These are phyloP conservation scores for Podochytrium sp. DNA, from an alignment of 192 early-diverging fungal genomes.

Conservation along the genomic window DNA sequence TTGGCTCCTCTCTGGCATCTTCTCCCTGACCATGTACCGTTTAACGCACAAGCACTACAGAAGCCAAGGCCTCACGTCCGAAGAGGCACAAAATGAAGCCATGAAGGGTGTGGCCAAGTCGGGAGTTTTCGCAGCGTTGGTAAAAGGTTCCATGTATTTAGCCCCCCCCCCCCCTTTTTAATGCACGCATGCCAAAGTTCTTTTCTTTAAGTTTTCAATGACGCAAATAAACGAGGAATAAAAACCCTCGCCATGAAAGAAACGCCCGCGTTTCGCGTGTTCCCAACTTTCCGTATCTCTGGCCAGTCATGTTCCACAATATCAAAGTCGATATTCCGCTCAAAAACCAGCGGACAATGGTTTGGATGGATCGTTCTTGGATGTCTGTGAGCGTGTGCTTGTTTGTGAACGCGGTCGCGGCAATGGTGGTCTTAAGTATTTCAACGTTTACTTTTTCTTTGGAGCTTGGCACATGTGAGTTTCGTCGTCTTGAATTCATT, in stretches of 20 bases:
- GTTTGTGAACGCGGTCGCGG: slow-evolving; percentile 10
- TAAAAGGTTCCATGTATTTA: not conserved
- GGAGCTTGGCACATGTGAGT: slow-evolving; percentile 24
- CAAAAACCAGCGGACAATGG: not conserved
- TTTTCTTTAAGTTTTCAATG: too few species aligned
- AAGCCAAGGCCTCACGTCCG: slow-evolving; percentile 18
- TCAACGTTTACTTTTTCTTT: slow-evolving; percentile 31
- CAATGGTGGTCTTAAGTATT: slow-evolving; percentile 22
- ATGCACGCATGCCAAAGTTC: too few species aligned
- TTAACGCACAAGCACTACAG: slow-evolving; percentile 20
- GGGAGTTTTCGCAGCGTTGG: slow-evolving; percentile 11
- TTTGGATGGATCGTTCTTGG: slow-evolving; percentile 13
- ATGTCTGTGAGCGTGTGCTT: not conserved
- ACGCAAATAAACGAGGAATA: too few species aligned
- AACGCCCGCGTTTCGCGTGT: not conserved
- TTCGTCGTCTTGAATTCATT: not conserved
- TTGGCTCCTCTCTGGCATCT: slow-evolving; percentile 10
- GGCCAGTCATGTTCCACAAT: slow-evolving; percentile 39
- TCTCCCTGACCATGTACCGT: slow-evolving; percentile 8
- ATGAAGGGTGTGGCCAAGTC: slow-evolving; percentile 20
- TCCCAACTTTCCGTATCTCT: slow-evolving; percentile 30
- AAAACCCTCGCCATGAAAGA: too few species aligned
- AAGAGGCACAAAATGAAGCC: slow-evolving; percentile 27
- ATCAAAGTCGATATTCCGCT: slow-evolving; percentile 31
- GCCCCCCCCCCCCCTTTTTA: too few species aligned